A percentile compares a stretch with the other conserved stretches of the same genome.
These are phyloP conservation scores for Selaginella tamariscina DNA, from an alignment of 75 land plant species.

Conservation along the genomic window DNA sequence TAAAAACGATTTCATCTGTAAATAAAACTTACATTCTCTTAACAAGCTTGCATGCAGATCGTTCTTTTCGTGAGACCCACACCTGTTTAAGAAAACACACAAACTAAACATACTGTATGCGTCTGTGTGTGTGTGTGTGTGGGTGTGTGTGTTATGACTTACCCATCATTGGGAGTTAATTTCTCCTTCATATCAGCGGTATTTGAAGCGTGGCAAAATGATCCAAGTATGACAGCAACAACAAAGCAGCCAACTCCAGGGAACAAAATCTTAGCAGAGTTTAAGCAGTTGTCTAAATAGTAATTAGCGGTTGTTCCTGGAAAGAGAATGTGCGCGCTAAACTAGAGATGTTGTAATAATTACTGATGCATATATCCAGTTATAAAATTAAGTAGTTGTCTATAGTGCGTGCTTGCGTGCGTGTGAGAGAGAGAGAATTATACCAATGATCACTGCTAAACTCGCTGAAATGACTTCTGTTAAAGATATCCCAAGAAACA, in stretches of 20 bases:
- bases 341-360: neutral
- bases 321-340: neutral
- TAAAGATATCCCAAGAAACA: conserved; percentile 19
- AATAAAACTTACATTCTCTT: neutral
- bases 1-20: no score
- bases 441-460: conserved; percentile 20
- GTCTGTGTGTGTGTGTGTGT: no score
- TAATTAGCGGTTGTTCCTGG: conserved; percentile 26
- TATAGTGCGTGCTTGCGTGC: neutral
- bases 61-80: neutral
- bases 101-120: no score
- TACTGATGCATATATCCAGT: neutral
- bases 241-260: conserved; percentile 28
- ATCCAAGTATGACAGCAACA: conserved; percentile 22
- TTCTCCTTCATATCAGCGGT: conserved; percentile 18
- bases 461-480: conserved; percentile 26
- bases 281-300: conserved; percentile 27
- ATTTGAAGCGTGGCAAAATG: conserved; percentile 26
- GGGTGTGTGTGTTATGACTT: no score
- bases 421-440: no score
- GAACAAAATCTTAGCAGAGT: conserved; percentile 18
- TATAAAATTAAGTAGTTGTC: neutral
- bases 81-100: no score
- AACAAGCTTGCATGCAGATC: neutral
- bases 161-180: neutral